Percentiles rank a stretch among this genome's conserved stretches.
These are phyloP conservation scores for Lipomyces japonicus DNA, from an alignment of 805 yeast genomes.

Conservation along the genomic window DNA sequence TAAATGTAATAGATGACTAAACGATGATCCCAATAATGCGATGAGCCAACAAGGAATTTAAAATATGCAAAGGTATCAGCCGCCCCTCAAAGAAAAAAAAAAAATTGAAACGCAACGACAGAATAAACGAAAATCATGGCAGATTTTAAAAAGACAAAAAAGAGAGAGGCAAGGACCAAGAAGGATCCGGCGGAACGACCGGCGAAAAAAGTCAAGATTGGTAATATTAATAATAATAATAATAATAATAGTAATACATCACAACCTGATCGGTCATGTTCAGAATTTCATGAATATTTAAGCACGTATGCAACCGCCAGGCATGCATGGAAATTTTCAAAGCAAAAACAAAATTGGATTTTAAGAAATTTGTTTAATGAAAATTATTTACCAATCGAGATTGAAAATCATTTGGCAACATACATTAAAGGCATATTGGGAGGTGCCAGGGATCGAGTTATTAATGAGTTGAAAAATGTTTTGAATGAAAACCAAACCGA, in stretches of 20 bases:
- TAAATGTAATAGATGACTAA: too few species aligned
- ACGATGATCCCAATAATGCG: too few species aligned
- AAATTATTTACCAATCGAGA: background rate
- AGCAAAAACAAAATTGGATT: constrained; percentile 22
- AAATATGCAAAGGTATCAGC: too few species aligned
- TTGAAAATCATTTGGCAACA: background rate
- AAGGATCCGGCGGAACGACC: too few species aligned
- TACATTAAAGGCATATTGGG: constrained; percentile 16
- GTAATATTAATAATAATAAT: too few species aligned
- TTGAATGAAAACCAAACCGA: background rate
- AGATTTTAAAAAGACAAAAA: background rate
- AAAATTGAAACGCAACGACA: background rate
- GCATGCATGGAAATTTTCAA: constrained; percentile 18
- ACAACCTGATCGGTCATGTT: background rate
- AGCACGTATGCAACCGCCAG: constrained; percentile 3
- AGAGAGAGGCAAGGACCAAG: too few species aligned
- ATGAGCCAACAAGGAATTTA: too few species aligned
- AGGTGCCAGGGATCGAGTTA: constrained; percentile 8
- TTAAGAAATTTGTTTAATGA: constrained; percentile 9
- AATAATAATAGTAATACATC: background rate
- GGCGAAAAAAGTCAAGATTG: too few species aligned
- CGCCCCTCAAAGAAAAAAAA: too few species aligned
- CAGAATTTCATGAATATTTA: constrained; percentile 9
- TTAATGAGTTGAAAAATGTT: constrained; percentile 10
- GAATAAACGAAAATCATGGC: background rate